Evolutionary conservation across 116 monocot genomes (phyloP), one percentile per base, ranked within the genome.

Genomic region (Cymodocea nodosa): DNA sequence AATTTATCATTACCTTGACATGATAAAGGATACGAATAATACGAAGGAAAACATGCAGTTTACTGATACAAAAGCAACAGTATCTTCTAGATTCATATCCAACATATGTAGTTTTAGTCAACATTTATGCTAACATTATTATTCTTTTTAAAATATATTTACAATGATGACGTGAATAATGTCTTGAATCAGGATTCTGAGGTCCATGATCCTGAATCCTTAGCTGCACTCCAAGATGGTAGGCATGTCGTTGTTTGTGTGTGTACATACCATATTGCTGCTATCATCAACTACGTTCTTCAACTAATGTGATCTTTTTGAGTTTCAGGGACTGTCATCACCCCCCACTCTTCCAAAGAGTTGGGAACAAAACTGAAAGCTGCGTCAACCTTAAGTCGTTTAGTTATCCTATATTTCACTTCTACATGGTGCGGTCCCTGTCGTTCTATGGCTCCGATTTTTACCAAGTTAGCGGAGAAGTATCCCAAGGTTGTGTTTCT

Each of bases 351-450:
- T 5, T 70, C 83, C 0, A 51, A 30, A n/a, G 95, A 95, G 66
- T 66, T 87, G 49, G 75, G 79, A 37, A 79, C 68, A 4, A 90
- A 80, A 66, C 56, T 95, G 19, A 81, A 65, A 40, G 80, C 85
- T 22, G 90, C 87, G 3, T 72, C 78, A 35, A 73, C 19, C 15
- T 52, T 75, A 52, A 76, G 74, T 18, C 73, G 85, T 59, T 35
- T 90, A 19, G 58, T 60, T 3, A 73, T 95, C 58, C 76, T 95
- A 4, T 95, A 95, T 56, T 95, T 95, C 83, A 95, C 95, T 19
- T 90, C 95, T 15, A 76, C 83, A 53, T 95, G 95, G 95, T 95
- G 90, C 19, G 95, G 95, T 15, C 95, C 95, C 0, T 90, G 90
- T 49, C 75, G 90, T 13, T 74, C 73, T 34, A 85, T 95, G 71